A percentile compares a stretch with the other conserved stretches of the same genome.
Evolutionary conservation across 257 asterid genomes (phyloP).

Genomic region (Datura wrightii): DNA sequence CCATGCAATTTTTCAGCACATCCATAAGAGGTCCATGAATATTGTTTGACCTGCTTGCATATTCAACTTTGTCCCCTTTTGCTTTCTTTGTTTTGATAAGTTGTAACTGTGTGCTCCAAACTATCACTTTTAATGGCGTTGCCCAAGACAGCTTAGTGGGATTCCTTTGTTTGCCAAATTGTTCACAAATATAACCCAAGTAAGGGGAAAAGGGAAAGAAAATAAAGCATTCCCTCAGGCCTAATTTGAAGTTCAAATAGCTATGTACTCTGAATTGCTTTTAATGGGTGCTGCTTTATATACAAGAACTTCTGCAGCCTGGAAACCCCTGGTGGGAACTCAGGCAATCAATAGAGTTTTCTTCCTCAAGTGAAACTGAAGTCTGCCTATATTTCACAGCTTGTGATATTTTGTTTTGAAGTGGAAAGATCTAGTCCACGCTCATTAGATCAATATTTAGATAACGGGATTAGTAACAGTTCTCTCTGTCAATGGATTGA

Average conservation of each 20-base stretch:
- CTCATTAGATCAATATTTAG: background rate
- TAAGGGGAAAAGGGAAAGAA: background rate
- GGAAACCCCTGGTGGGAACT: background rate
- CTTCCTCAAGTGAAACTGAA: conserved; percentile 20
- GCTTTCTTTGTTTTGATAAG: conserved; percentile 26
- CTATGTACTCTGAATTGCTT: background rate
- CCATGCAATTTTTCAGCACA: conserved; percentile 20
- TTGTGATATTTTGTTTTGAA: background rate
- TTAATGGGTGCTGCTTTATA: background rate
- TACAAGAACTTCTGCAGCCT: conserved; percentile 12
- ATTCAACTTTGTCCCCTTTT: background rate
- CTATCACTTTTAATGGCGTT: background rate
- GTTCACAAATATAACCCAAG: background rate
- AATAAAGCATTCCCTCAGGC: background rate
- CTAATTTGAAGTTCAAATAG: conserved; percentile 7
- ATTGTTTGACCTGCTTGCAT: background rate
- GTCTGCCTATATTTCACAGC: background rate
- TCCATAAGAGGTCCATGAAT: background rate
- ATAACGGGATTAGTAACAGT: background rate
- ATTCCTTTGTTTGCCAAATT: conserved; percentile 21
- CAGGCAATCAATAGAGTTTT: conserved; percentile 2
- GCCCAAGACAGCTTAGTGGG: background rate
- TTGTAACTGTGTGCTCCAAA: background rate
- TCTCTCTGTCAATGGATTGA: conserved; percentile 5
- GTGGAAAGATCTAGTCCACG: background rate